Evolutionary conservation across 768 basidiomycete species (phyloP).

Genomic region (Lactarius sp.): DNA sequence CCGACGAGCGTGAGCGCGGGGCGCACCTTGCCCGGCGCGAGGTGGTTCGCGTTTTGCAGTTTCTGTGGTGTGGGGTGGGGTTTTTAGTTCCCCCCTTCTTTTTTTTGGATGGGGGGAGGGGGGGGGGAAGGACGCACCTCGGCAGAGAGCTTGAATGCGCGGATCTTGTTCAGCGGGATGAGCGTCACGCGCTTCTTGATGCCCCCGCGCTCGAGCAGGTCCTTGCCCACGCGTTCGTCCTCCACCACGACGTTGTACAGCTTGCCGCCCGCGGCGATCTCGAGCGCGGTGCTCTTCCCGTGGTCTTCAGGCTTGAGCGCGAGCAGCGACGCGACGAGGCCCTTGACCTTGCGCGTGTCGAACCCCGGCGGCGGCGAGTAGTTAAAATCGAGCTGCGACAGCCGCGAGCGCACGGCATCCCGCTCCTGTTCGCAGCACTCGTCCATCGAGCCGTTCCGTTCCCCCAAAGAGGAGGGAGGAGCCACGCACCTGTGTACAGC

Average conservation of each 20-base stretch:
- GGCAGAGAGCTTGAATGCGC: slow-evolving; percentile 47
- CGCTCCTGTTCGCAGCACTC: slow-evolving; percentile 44
- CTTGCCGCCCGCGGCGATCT: slow-evolving; percentile 85
- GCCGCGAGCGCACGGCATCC: slow-evolving; percentile 58
- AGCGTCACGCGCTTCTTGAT: slow-evolving; percentile 88
- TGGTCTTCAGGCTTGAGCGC: slow-evolving; percentile 63
- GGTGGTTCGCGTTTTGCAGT: slow-evolving; percentile 61
- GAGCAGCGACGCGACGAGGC: slow-evolving; percentile 87
- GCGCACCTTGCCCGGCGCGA: slow-evolving; percentile 77
- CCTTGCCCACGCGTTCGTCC: slow-evolving; percentile 83
- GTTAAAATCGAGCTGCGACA: slow-evolving; percentile 76
- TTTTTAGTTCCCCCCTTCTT: too few species aligned
- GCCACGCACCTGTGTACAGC: slow-evolving; percentile 58
- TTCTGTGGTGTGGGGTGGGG: slow-evolving; percentile 44
- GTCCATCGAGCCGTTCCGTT: background rate
- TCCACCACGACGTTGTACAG: slow-evolving; percentile 94
- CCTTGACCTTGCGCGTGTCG: slow-evolving; percentile 83
- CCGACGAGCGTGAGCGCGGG: slow-evolving; percentile 87
- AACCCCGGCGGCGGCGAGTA: slow-evolving; percentile 80
- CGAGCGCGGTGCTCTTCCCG: slow-evolving; percentile 82
- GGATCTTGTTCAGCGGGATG: slow-evolving; percentile 92
- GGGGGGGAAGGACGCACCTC: slow-evolving; percentile 47
- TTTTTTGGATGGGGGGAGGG: background rate
- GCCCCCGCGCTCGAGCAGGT: slow-evolving; percentile 69
- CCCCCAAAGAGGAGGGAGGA: too few species aligned